A percentile compares a stretch with the other conserved stretches of the same genome.
Evolutionary conservation across 306 rosid species (phyloP).

Genomic region (apple (Malus domestica)): DNA sequence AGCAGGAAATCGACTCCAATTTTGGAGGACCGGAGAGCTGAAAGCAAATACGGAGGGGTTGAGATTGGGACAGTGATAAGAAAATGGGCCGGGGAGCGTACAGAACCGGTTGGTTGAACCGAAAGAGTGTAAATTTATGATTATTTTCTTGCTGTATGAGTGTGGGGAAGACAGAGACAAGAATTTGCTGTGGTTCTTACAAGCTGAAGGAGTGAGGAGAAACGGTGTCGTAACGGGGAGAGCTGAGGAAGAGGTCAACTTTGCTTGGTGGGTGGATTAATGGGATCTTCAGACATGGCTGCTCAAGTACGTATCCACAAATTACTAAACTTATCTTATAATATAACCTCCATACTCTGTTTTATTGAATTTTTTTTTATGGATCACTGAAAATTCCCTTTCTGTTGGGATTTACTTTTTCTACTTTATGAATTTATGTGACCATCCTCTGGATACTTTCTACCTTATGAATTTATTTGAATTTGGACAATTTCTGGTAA

Average conservation of each 20-base stretch:
- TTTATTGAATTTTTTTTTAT: neutral
- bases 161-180: slow-evolving; percentile 1
- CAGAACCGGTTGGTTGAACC: neutral
- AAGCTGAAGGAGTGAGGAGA: neutral
- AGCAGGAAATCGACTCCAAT: neutral
- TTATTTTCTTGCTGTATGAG: neutral
- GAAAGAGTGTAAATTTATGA: neutral
- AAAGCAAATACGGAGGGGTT: neutral
- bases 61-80: neutral
- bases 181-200: neutral
- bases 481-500: neutral
- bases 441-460: neutral
- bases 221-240: neutral
- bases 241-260: neutral
- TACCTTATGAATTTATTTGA: neutral
- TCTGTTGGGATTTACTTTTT: neutral
- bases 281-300: slow-evolving; percentile 34
- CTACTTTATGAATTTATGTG: neutral
- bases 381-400: neutral
- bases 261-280: neutral
- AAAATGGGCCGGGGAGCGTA: neutral
- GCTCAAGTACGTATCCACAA: slow-evolving; percentile 34
- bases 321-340: neutral
- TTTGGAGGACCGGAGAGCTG: neutral
- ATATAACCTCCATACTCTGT: neutral